phyloP scores from a whole-genome alignment of 306 rosid genomes.

The Arachis hypogaea region DNA sequence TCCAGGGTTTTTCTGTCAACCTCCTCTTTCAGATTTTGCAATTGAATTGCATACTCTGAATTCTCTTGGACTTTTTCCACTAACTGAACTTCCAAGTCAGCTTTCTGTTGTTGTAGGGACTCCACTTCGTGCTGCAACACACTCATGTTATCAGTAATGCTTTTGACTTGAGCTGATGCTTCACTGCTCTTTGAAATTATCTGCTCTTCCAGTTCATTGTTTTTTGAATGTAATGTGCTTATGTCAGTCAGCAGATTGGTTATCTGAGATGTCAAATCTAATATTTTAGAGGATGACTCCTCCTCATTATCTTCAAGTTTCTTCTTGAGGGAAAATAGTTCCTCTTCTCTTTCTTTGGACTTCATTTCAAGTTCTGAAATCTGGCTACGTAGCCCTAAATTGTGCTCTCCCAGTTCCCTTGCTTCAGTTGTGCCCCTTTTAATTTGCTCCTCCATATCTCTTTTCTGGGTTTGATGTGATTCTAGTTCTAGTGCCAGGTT shows the following conservation, averaged over 20 bases:
- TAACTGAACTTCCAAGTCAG: conserved; percentile 62
- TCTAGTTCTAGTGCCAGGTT: conserved; percentile 56
- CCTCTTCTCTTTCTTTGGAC: conserved; percentile 60
- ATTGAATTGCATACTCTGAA: conserved; percentile 52
- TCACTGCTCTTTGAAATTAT: conserved; percentile 54
- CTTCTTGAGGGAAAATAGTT: conserved; percentile 53
- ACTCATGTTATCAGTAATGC: conserved; percentile 56
- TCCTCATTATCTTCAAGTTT: conserved; percentile 60
- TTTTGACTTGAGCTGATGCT: conserved; percentile 57
- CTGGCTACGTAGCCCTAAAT: conserved; percentile 45
- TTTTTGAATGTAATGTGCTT: conserved; percentile 49
- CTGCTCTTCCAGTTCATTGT: conserved; percentile 64
- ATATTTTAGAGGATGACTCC: conserved; percentile 53
- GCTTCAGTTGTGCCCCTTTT: conserved; percentile 53
- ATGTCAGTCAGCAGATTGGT: conserved; percentile 54
- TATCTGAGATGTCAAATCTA: conserved; percentile 61
- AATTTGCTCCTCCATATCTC: conserved; percentile 52
- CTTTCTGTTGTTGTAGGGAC: conserved; percentile 51
- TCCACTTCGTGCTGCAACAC: conserved; percentile 64
- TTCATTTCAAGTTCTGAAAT: conserved; percentile 58
- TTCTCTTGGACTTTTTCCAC: conserved; percentile 53
- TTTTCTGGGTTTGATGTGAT: conserved; percentile 52
- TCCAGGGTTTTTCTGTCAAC: conserved; percentile 51
- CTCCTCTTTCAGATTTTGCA: conserved; percentile 69
- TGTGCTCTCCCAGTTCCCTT: conserved; percentile 53